A percentile compares a stretch with the other conserved stretches of the same genome.
Evolutionary conservation across 2,329 filamentous ascomycete species (phyloP).

Genomic region (Elsinoe australis): DNA sequence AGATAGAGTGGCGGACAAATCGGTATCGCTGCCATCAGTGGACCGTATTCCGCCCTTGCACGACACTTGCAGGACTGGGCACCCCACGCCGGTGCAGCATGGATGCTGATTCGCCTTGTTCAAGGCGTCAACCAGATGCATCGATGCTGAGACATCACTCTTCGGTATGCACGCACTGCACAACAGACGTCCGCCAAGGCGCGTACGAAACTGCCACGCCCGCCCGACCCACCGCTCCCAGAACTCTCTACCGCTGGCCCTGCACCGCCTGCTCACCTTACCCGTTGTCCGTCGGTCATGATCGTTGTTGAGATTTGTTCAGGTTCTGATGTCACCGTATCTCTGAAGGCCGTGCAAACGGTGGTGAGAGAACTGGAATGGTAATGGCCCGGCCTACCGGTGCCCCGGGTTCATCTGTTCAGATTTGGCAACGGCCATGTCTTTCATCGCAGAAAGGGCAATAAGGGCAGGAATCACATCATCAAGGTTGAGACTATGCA

Average conservation of each 20-base stretch:
- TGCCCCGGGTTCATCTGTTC: too few relatives aligned
- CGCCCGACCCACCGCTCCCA: constrained; percentile 6
- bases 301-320: constrained; percentile 6
- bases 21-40: not conserved
- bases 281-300: not conserved
- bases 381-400: too few relatives aligned
- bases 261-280: constrained; percentile 1
- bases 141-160: not conserved
- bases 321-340: not conserved
- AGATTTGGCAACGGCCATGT: not conserved
- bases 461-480: not conserved
- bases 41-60: not conserved
- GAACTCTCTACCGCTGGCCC: not conserved
- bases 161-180: not conserved
- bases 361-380: too few relatives aligned
- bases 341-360: too few relatives aligned
- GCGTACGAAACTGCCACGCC: constrained; percentile 4
- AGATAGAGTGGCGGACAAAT: not conserved
- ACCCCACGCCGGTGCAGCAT: not conserved
- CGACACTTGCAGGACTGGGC: not conserved
- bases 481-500: not conserved
- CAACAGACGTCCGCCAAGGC: not conserved
- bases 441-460: not conserved
- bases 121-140: too few relatives aligned
- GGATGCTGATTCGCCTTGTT: not conserved